Evolutionary conservation across 768 basidiomycete genomes (phyloP), one percentile per base, ranked within the genome.

Genomic region (Fistulinella prunicolor): DNA sequence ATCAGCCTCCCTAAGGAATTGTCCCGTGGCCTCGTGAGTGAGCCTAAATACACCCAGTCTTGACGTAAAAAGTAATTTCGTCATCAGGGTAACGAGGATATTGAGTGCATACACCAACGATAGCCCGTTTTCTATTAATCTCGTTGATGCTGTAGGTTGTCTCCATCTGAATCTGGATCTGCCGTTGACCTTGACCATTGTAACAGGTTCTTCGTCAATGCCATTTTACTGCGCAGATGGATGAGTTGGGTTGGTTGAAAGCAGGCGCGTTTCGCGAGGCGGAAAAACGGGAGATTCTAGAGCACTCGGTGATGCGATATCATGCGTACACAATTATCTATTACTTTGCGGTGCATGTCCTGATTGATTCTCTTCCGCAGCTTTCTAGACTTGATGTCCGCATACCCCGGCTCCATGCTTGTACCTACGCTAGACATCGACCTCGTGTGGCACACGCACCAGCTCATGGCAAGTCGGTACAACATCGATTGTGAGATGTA

Each of bases 381-480:
- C 7, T 85, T 85, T 63, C 69, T 86, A 9, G 81, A 83, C 49
- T 61, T 85, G 23, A 73, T 80, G 64, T 61, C 74, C 13, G 70
- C 71, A 2, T 70, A 68, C 0, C 71, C 77, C 1, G 56, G 56
- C 9, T 59, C 69, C 0, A 74, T 79, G 60, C 69, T 75, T 32
- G 80, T 82, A 3, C 81, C 83, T 10, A 85, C 83, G 1, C 62
- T 88, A n/a, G 85, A 87, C 51, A 85, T 89, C 30, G 86, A 88
- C 53, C 69, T 89, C 17, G 79, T 75, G 4, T 87, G 86, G 85
- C 86, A 89, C 53, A 84, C 83, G 0, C 85, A 88, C 48, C 85
- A 86, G 53, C 71, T 87, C 6, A 69, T 75, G 59, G 70, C 72
- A 0, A 49, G 46, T 2, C 66, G 69, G 30, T 87, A 87, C 55